Percentiles rank a stretch among this genome's conserved stretches.
These are phyloP conservation scores for Pholiota molesta DNA, from an alignment of 768 basidiomycete species.

Conservation along the genomic window DNA sequence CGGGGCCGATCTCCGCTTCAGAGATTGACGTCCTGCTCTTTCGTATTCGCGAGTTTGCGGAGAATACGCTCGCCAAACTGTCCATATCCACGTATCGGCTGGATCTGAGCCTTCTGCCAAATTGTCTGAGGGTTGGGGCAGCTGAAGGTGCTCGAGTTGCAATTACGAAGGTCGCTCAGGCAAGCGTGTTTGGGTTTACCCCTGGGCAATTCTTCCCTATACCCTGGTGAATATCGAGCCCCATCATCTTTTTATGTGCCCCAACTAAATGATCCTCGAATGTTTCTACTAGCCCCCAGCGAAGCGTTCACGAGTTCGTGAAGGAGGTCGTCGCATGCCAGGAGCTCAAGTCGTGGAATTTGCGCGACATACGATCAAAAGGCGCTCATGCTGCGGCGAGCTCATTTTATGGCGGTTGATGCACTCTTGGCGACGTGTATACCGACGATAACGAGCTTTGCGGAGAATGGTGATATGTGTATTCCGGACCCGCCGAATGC, in stretches of 20 bases:
- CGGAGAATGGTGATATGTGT: constrained; percentile 4
- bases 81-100: constrained; percentile 12
- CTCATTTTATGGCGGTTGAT: constrained; percentile 20
- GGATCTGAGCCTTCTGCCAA: not conserved
- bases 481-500: constrained; percentile 19
- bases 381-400: constrained; percentile 21
- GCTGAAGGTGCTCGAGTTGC: constrained; percentile 11
- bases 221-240: not conserved
- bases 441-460: constrained; percentile 18
- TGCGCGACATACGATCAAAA: constrained; percentile 18
- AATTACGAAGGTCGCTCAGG: constrained; percentile 8
- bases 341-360: constrained; percentile 9
- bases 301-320: constrained; percentile 6
- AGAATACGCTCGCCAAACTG: not conserved
- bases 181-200: constrained; percentile 2
- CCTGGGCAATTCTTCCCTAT: constrained; percentile 19
- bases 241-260: not conserved
- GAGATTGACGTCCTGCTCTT: constrained; percentile 3
- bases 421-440: constrained; percentile 18
- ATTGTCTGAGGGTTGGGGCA: constrained; percentile 6
- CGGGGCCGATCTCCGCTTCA: constrained; percentile 3
- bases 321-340: not conserved
- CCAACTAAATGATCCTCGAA: not conserved
- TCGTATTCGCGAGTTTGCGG: not conserved
- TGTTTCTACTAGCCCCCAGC: not conserved